Percentiles rank a stretch among this genome's conserved stretches.
phyloP scores from a whole-genome alignment of 1,139 yeast species.

The Diutina ranongensis region DNA sequence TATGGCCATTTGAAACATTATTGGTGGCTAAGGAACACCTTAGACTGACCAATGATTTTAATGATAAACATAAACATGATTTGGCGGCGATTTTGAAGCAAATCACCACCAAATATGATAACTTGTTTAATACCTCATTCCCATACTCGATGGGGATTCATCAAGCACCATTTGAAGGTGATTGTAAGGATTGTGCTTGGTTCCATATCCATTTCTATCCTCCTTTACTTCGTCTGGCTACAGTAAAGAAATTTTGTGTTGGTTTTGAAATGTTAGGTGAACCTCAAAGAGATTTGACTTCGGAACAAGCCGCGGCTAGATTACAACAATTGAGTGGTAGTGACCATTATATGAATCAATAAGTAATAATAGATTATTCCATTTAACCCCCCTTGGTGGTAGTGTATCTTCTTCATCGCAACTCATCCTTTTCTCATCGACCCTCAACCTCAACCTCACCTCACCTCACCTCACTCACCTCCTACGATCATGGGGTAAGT shows the following conservation, averaged over 20 bases:
- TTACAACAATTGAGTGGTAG: constrained; percentile 30
- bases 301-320: constrained; percentile 61
- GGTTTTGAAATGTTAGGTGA: constrained; percentile 75
- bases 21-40: constrained; percentile 46
- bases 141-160: constrained; percentile 80
- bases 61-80: constrained; percentile 37
- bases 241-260: constrained; percentile 65
- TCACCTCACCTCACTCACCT: neutral
- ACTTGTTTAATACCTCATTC: constrained; percentile 56
- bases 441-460: too few species aligned
- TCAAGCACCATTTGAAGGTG: constrained; percentile 49
- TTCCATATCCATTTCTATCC: constrained; percentile 75
- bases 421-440: too few species aligned
- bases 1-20: constrained; percentile 73
- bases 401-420: too few species aligned
- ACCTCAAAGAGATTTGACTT: constrained; percentile 68
- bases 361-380: too few species aligned
- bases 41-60: constrained; percentile 39
- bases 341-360: constrained; percentile 17
- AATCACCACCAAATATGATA: constrained; percentile 60
- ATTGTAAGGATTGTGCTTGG: constrained; percentile 35
- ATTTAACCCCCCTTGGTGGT: too few species aligned
- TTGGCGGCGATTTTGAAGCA: constrained; percentile 44
- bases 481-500: neutral
- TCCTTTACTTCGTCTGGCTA: constrained; percentile 62